phyloP scores from a whole-genome alignment of 805 yeast species.

The Wickerhamiella azyma region DNA sequence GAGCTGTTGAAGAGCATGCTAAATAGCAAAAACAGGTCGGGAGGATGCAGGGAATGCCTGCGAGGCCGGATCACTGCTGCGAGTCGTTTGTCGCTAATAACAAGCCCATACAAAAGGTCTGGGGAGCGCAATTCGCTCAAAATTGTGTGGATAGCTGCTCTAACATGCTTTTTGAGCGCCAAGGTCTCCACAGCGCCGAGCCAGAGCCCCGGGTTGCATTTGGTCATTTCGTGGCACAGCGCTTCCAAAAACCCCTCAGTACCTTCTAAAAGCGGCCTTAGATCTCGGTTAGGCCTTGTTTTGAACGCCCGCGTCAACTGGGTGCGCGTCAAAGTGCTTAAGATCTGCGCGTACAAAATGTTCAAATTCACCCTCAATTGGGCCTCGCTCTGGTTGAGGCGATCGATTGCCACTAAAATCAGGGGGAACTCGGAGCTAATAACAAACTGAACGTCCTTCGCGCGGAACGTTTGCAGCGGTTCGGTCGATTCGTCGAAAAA shows the following conservation, averaged over 20 bases:
- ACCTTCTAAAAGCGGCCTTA: conserved; percentile 59
- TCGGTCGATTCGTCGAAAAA: conserved; percentile 13
- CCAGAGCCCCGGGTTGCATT: conserved; percentile 44
- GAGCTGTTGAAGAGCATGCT: conserved; percentile 52
- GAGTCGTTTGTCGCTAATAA: conserved; percentile 52
- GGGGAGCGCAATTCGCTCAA: conserved; percentile 36
- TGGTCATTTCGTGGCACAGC: conserved; percentile 40
- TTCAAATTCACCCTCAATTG: conserved; percentile 52
- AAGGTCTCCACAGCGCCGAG: conserved; percentile 56
- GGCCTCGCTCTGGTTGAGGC: conserved; percentile 24
- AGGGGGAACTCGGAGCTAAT: conserved; percentile 56
- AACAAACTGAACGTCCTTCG: conserved; percentile 40
- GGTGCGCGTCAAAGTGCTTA: conserved; percentile 75
- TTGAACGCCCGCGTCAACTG: conserved; percentile 56
- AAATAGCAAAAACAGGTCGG: conserved; percentile 64
- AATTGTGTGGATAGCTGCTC: conserved; percentile 45
- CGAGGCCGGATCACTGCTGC: conserved; percentile 63
- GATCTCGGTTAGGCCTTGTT: conserved; percentile 65
- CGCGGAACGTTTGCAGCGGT: conserved; percentile 32
- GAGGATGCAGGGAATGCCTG: conserved; percentile 64
- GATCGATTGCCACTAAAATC: conserved; percentile 50
- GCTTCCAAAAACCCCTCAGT: conserved; percentile 63
- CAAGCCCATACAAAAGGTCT: conserved; percentile 59
- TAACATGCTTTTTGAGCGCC: conserved; percentile 40
- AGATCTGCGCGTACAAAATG: conserved; percentile 56